A percentile compares a stretch with the other conserved stretches of the same genome.
Evolutionary conservation across 1,284 basidiomycete genomes (phyloP).

Genomic region (Fomitiporia mediterranea): DNA sequence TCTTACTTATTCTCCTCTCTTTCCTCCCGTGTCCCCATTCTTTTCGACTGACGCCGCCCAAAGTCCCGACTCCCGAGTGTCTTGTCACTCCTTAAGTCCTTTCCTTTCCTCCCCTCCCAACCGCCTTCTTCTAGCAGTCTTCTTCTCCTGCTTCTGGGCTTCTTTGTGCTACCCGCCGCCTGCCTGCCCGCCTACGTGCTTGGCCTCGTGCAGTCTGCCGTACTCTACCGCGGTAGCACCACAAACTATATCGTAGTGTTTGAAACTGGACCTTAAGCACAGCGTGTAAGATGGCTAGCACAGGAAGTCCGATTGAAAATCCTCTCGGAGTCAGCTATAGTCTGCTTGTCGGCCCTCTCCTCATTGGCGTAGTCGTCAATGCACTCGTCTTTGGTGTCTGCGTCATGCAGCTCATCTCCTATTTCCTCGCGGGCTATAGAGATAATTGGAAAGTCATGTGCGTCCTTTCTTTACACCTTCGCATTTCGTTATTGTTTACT

Average conservation of each 20-base stretch:
- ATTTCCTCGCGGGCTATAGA: not conserved
- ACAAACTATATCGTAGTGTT: no score
- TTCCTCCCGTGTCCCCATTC: not conserved
- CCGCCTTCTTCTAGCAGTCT: not conserved
- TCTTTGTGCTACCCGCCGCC: not conserved
- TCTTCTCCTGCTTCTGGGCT: not conserved
- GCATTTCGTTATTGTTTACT: not conserved
- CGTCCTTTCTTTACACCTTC: not conserved
- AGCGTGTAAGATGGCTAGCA: not conserved
- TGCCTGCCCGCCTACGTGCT: not conserved
- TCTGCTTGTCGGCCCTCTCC: constrained; percentile 9
- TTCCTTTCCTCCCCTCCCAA: not conserved
- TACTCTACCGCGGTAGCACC: no score
- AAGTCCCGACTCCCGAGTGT: not conserved
- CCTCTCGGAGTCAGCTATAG: not conserved
- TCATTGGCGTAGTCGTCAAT: constrained; percentile 11
- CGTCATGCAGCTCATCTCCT: constrained; percentile 7
- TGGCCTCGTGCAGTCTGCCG: no score
- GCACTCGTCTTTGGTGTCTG: constrained; percentile 10
- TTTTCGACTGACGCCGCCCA: not conserved
- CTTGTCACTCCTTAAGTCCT: not conserved
- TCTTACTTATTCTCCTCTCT: not conserved
- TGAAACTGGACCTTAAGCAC: no score
- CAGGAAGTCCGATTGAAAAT: not conserved
- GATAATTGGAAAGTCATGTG: constrained; percentile 3